A percentile compares a stretch with the other conserved stretches of the same genome.
Conservation (phyloP, 768 basidiomycete genomes). For the Boletus subparvulus region DNA sequence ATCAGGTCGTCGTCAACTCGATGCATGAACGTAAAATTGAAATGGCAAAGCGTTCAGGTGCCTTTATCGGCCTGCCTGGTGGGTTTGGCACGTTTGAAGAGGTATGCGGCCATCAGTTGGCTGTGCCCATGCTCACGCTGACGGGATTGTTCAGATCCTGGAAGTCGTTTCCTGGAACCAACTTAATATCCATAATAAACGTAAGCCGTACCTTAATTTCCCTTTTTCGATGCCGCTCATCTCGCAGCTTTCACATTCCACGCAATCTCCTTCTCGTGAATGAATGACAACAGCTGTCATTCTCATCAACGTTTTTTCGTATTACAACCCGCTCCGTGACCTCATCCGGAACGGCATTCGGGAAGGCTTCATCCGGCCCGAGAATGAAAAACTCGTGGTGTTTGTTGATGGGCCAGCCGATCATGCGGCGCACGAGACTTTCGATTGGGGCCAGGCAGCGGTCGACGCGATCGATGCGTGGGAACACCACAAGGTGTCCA, state of each 20-base stretch:
- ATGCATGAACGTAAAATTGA: conserved; percentile 91
- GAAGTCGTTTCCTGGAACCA: conserved; percentile 97
- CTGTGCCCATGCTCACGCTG: background rate
- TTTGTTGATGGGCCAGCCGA: conserved; percentile 75
- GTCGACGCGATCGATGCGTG: conserved; percentile 64
- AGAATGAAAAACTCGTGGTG: conserved; percentile 59
- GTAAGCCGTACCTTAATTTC: conserved; percentile 40
- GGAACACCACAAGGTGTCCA: conserved; percentile 37
- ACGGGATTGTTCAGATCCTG: conserved; percentile 51
- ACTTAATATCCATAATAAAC: conserved; percentile 81
- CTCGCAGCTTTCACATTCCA: background rate
- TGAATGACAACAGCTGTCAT: conserved; percentile 60
- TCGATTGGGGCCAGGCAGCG: conserved; percentile 78
- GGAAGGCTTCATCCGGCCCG: conserved; percentile 71
- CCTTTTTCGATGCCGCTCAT: background rate
- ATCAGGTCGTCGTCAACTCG: conserved; percentile 67
- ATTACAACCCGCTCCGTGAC: conserved; percentile 78
- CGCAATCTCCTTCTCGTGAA: background rate
- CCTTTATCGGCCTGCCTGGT: conserved; percentile 88
- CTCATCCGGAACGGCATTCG: conserved; percentile 67
- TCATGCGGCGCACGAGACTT: conserved; percentile 50
- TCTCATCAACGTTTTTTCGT: conserved; percentile 80
- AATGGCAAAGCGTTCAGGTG: conserved; percentile 80
- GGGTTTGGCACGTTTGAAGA: conserved; percentile 97
- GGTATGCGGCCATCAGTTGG: conserved; percentile 34